These are phyloP conservation scores for Botrytis aclada DNA, from an alignment of 2,329 filamentous ascomycete species.

Conservation along the genomic window DNA sequence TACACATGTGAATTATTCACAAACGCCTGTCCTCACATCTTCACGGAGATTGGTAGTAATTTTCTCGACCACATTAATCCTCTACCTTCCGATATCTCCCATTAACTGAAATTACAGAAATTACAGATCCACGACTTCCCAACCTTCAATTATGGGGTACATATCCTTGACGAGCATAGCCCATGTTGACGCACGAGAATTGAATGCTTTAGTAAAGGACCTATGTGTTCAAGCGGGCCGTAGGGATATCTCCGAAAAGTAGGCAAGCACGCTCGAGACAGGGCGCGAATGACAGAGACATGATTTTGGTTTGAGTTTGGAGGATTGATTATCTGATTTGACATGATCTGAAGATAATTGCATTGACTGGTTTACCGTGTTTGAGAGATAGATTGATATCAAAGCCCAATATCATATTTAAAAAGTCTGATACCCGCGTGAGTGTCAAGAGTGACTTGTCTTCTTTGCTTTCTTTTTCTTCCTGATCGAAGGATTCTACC, in stretches of 20 bases:
- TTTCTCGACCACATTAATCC: background rate
- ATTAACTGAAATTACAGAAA: background rate
- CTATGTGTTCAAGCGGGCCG: background rate
- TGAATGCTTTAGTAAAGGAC: background rate
- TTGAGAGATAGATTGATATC: background rate
- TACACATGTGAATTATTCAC: background rate
- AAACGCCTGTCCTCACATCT: background rate
- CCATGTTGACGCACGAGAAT: background rate
- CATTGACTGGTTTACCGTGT: background rate
- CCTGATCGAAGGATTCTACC: background rate
- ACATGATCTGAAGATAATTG: background rate
- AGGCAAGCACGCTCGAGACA: background rate
- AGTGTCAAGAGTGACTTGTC: background rate
- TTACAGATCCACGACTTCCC: background rate
- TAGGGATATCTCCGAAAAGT: background rate
- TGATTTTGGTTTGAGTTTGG: background rate
- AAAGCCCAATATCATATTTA: background rate
- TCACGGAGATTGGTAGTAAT: background rate
- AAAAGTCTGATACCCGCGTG: constrained; percentile 1
- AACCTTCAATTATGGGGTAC: constrained; percentile 3
- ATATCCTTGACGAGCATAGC: background rate
- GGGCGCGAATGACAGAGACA: background rate
- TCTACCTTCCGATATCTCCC: constrained; percentile 7
- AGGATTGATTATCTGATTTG: background rate
- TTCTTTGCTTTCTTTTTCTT: background rate